Evolutionary conservation across 495 filamentous ascomycete species (phyloP), one percentile per base, ranked within the genome.

Genomic region (Jackrogersella minutella): DNA sequence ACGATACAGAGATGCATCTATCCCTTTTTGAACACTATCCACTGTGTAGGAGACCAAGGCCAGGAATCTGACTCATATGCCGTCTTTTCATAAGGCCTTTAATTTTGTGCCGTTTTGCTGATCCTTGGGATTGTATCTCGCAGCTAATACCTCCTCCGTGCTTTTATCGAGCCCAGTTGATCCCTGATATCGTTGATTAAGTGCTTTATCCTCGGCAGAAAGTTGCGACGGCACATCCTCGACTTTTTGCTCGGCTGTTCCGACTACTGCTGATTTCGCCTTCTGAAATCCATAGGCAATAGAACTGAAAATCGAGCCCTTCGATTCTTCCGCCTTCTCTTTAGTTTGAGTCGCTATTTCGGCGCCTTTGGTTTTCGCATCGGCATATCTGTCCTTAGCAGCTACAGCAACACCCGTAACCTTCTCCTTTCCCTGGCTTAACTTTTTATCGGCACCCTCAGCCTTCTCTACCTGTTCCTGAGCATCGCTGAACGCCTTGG

Each of bases 111-210:
- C 77, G 55, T 82, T 77, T 66, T 75, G 72, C 69, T 74, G 33
- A 22, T 78, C 76, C 43, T 79, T 69, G 0, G 83, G 79, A 53
- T 64, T 73, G 53, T 85, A 86, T 69, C 84, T 64, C 67, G 79
- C 82, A 26, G 67, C 74, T 58, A 86, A 58, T 22, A 76, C 66
- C 69, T 85, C 76, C 58, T 80, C 74, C 5, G 79, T 77, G 19
- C 71, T 80, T 72, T 75, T 77, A 16, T 75, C 63, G 61, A 68
- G 26, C 17, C 63, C 52, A 44, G 64, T 34, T 44, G 76, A 62
- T 53, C 72, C 75, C 68, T 81, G 68, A 62, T 79, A 85, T 62
- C 83, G 71, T 72, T 85, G 74, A 5, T 69, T 64, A 21, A 86
- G 69, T 36, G 78, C 79, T 61, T 75, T 79, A 59, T 85, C 78